Evolutionary conservation across 2,329 filamentous ascomycete species (phyloP).

Genomic region (Fonsecaea nubica): DNA sequence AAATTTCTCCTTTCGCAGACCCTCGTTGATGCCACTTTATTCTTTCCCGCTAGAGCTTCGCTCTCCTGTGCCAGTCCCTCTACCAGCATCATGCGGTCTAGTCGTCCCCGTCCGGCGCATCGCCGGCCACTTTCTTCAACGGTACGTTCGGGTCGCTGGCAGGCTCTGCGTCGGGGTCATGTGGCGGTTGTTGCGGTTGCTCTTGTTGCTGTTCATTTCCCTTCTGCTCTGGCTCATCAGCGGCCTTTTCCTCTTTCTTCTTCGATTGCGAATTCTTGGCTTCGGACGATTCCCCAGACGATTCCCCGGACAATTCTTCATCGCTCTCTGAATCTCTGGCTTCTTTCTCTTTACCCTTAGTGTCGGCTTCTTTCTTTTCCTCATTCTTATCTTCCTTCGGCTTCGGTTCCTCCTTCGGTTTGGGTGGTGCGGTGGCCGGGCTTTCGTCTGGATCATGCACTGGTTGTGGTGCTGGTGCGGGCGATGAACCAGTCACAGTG

Average conservation of each 20-base stretch:
- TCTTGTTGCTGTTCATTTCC: neutral
- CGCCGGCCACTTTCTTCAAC: constrained; percentile 27
- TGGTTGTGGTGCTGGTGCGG: constrained; percentile 17
- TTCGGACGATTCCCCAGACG: neutral
- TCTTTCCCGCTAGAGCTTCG: neutral
- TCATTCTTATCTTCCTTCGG: neutral
- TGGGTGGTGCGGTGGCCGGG: constrained; percentile 36
- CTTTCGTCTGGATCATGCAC: constrained; percentile 36
- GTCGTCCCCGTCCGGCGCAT: constrained; percentile 5
- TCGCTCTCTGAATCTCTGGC: constrained; percentile 7
- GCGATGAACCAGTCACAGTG: constrained; percentile 25
- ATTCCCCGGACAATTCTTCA: neutral
- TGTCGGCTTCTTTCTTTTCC: constrained; percentile 5
- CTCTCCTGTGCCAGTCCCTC: neutral
- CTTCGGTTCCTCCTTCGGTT: constrained; percentile 21
- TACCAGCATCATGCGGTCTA: neutral
- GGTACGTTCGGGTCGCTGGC: constrained; percentile 30
- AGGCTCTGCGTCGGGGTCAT: constrained; percentile 28
- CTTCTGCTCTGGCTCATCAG: neutral
- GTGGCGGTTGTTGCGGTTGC: neutral
- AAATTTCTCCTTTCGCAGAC: neutral
- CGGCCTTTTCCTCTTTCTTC: neutral
- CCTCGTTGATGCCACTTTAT: neutral
- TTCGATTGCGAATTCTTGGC: neutral
- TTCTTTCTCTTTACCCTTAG: constrained; percentile 17